Conservation (phyloP, 768 basidiomycete genomes). For the Tulasnella sp. region DNA sequence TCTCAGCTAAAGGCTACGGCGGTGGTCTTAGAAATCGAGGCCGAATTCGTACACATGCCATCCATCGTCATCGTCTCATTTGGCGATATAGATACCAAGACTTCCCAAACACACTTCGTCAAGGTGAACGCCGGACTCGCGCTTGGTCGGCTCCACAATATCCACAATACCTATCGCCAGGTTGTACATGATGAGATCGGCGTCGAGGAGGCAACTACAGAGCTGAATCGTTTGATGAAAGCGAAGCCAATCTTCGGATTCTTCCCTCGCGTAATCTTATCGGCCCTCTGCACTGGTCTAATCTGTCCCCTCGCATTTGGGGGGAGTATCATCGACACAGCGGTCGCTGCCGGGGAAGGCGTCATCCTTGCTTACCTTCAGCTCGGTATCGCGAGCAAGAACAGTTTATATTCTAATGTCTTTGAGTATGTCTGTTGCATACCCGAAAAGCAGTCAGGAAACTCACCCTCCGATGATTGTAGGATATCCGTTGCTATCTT, state of each 20-base stretch:
- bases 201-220: constrained; percentile 59
- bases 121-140: constrained; percentile 62
- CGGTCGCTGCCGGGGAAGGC: constrained; percentile 62
- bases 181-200: constrained; percentile 91
- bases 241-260: constrained; percentile 52
- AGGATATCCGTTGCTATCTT: constrained; percentile 77
- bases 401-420: constrained; percentile 76
- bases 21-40: constrained; percentile 79
- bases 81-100: constrained; percentile 65
- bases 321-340: constrained; percentile 53
- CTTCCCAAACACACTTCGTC: constrained; percentile 77
- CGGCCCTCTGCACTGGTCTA: constrained; percentile 12
- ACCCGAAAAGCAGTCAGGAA: background rate
- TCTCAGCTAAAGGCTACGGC: constrained; percentile 84
- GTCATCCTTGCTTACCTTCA: constrained; percentile 61
- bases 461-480: no score
- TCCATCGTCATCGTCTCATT: constrained; percentile 74
- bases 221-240: constrained; percentile 52
- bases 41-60: constrained; percentile 82
- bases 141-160: constrained; percentile 73
- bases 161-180: constrained; percentile 72
- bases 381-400: constrained; percentile 61
- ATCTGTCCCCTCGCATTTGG: constrained; percentile 18
- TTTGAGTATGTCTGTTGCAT: constrained; percentile 57
- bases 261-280: constrained; percentile 20